These are phyloP conservation scores for Begonia masoniana DNA, from an alignment of 306 rosid species.

Conservation along the genomic window DNA sequence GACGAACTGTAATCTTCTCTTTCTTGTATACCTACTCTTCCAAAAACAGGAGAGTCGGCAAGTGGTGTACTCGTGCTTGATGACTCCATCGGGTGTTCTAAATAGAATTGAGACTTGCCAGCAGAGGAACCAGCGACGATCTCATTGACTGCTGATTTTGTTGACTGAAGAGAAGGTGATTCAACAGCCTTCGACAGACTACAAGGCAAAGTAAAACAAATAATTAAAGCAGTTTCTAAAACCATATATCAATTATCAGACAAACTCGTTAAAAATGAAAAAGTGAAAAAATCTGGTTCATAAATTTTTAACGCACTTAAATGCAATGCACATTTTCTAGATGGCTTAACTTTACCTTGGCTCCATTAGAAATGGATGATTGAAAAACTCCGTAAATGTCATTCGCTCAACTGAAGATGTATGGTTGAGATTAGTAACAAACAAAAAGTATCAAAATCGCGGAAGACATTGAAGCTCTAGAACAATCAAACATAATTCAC, in stretches of 20 bases:
- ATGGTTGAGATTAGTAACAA: constrained; percentile 13
- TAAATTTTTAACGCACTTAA: constrained; percentile 3
- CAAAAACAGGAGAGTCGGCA: constrained; percentile 16
- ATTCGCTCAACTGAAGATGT: constrained; percentile 78
- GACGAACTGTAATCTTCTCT: constrained; percentile 18
- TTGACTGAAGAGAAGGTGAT: constrained; percentile 22
- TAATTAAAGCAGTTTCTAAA: constrained; percentile 8
- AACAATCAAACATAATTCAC: too few relatives aligned
- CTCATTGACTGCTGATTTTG: constrained; percentile 17
- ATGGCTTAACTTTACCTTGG: constrained; percentile 33
- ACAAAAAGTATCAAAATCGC: too few relatives aligned
- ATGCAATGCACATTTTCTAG: neutral
- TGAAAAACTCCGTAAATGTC: constrained; percentile 69
- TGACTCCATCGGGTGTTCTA: constrained; percentile 17
- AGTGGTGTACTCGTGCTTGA: constrained; percentile 17
- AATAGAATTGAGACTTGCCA: constrained; percentile 21
- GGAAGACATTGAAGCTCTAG: too few relatives aligned
- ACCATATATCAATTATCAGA: neutral
- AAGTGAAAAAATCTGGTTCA: neutral
- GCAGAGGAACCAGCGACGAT: constrained; percentile 15
- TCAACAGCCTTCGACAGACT: constrained; percentile 36
- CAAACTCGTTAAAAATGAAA: neutral
- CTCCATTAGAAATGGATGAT: constrained; percentile 54
- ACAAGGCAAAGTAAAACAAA: constrained; percentile 13
- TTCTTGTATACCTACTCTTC: constrained; percentile 11